Base-by-base conservation (phyloP, 805 yeast species). In the Starmerella roubikii region DNA sequence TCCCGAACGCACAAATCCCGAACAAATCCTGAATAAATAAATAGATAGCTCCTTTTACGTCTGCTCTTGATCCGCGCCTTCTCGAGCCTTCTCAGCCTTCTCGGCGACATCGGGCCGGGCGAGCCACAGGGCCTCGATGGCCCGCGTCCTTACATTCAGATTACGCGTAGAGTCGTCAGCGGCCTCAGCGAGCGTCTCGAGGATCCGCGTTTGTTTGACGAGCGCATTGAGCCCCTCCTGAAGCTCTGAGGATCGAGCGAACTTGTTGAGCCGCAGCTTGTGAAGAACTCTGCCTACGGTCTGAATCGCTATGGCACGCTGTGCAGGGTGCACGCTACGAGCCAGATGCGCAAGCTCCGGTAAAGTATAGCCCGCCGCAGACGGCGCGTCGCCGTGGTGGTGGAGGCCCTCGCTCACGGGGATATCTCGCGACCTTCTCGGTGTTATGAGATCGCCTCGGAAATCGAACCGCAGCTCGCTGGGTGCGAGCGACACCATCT, bases 311-410 rank as follows among this genome's bases (percentile, higher is more conserved):
- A 91, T 69, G 44, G 91, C 74, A 34, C 96, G 65, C 59, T 91
- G 99, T 0, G 93, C 76, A 1, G 93, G 74, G 39, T 78, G 72
- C 1, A 78, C 72, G 2, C 94, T 82, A 46, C 94, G 66, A 4
- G 85, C 62, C 34, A 83, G 67, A 49, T 79, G 91, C 1, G 79
- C 78, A 37, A 91, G 65, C 55, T 91, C 99, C 0, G 72, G 65
- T 19, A 91, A 55, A 0, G 96, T 86, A 57, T 91, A 91, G 0
- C 99, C 99, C 0, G 97, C 94, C 37, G 86, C 65, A 32, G 76
- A 75, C 0, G 97, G 95, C 34, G 78, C 75, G 10, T 78, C 83
- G 0, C 95, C 70, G 58, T 91, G 99, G 56, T 91, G 97, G 53
- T 84, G 95, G 20, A 91, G 67, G 0, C 94, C 98, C 29, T 69